Evolutionary conservation across 164 flowering plant genomes (phyloP).

Genomic region (Magnolia changhungtana): DNA sequence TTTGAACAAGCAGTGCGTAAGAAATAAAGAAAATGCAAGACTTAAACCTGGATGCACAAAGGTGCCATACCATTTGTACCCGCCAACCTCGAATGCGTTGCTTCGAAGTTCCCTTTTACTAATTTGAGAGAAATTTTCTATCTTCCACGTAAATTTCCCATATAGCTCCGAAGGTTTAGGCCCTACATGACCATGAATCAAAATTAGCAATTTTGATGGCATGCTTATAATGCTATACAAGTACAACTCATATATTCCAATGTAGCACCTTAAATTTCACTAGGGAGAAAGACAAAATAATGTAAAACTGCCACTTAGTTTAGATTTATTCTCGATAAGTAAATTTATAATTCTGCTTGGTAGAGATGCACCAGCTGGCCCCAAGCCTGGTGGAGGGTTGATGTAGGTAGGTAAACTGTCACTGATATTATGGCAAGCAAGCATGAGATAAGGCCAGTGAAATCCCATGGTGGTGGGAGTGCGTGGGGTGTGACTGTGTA

Average conservation of each 20-base stretch:
- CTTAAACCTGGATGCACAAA: slow-evolving; percentile 2
- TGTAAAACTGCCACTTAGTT: not conserved
- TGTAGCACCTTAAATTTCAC: not conserved
- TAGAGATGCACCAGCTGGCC: not conserved
- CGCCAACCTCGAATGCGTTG: slow-evolving; percentile 78
- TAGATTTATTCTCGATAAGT: not conserved
- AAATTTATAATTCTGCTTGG: not conserved
- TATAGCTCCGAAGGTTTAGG: slow-evolving; percentile 70
- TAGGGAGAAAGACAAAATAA: not conserved
- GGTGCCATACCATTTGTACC: slow-evolving; percentile 73
- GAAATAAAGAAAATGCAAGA: slow-evolving; percentile 4
- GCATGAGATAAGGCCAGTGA: too few species aligned
- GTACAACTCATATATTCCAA: not conserved
- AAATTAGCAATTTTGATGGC: not conserved
- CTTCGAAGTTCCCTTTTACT: slow-evolving; percentile 87
- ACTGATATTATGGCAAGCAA: too few species aligned
- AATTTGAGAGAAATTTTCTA: slow-evolving; percentile 71
- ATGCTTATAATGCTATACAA: not conserved
- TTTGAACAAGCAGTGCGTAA: not conserved
- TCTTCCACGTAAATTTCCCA: slow-evolving; percentile 85
- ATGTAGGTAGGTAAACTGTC: too few species aligned
- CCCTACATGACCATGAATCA: slow-evolving; percentile 36
- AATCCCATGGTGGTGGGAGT: too few species aligned
- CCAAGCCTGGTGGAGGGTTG: too few species aligned
- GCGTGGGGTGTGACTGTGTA: too few species aligned